Evolutionary conservation across 2,329 filamentous ascomycete genomes (phyloP), one percentile per base, ranked within the genome.

Genomic region (Waltergamsia citrina): DNA sequence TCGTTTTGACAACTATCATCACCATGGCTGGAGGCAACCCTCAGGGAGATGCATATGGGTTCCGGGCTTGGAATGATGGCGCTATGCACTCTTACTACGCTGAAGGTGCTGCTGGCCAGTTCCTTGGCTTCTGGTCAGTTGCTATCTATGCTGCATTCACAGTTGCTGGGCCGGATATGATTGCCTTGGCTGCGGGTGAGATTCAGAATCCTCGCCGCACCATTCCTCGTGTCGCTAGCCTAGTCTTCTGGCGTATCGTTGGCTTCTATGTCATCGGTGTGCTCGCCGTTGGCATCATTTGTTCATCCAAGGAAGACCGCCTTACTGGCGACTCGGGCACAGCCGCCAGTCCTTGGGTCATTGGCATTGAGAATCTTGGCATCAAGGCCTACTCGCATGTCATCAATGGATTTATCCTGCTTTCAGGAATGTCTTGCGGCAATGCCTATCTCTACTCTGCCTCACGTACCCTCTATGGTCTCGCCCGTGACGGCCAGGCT

Each of bases 181-280:
- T 83, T 41, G 60, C 65, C 19, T 67, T 75, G 31, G 59, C 63
- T 2, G 56, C 61, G 3, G 64, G 62, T 29, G 79, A 84, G 54
- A 71, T 78, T n/a, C 68, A 78, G 45, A 79, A 81, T 48, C 78
- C 79, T 3, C 69, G 79, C 27, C 54, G 58, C 18, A 70, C 75
- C 20, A 74, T 87, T 54, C 81, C 81, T 1, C 70, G 69, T 38
- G 81, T 81, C 2, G 84, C 73, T 58, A 84, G 82, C 42, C 75
- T 76, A 29, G 78, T 85, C 22, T 85, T 85, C 56, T 84, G 80
- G 53, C 77, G 82, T 32, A 62, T 86, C 21, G 78, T 78, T 1
- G 57, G 69, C 2, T 85, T 86, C 57, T 85, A 85, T 55, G 68
- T 85, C n/a, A 63, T 85, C 51, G 42, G 63, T 64, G 68, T 79